phyloP scores from a whole-genome alignment of 2,329 filamentous ascomycete genomes.

The Cadophora malorum region DNA sequence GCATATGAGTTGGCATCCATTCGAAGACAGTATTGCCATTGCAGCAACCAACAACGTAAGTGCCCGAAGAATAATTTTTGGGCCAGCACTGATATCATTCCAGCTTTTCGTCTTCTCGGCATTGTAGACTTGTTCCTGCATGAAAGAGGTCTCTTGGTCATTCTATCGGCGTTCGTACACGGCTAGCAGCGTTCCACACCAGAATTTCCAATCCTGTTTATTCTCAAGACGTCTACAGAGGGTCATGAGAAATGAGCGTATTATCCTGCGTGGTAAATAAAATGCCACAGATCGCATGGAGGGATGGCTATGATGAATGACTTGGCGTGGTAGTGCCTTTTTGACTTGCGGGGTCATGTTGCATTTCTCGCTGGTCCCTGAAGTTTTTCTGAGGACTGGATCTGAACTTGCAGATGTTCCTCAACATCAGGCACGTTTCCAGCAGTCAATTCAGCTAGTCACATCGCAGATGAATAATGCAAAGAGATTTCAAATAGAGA shows the following conservation, averaged over 20 bases:
- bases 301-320: conserved; percentile 30
- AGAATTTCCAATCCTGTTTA: conserved; percentile 36
- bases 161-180: conserved; percentile 44
- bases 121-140: conserved; percentile 56
- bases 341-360: conserved; percentile 30
- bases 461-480: conserved; percentile 44
- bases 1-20: conserved; percentile 99
- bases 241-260: conserved; percentile 40
- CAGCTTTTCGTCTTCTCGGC: conserved; percentile 82
- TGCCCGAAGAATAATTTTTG: conserved; percentile 32
- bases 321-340: conserved; percentile 34
- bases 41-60: conserved; percentile 99
- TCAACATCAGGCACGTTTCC: conserved; percentile 37
- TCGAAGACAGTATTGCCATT: conserved; percentile 99
- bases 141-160: conserved; percentile 42
- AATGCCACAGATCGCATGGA: conserved; percentile 32
- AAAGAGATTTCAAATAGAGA: conserved; percentile 39
- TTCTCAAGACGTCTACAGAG: conserved; percentile 33
- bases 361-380: conserved; percentile 28
- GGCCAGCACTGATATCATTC: conserved; percentile 28
- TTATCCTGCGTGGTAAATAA: conserved; percentile 38
- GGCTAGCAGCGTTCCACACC: conserved; percentile 35
- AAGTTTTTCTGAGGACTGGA: conserved; percentile 27
- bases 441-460: conserved; percentile 42
- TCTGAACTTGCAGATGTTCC: conserved; percentile 28